phyloP scores from a whole-genome alignment of 108 stramenopile genomes.

The Poteriospumella lacustris region DNA sequence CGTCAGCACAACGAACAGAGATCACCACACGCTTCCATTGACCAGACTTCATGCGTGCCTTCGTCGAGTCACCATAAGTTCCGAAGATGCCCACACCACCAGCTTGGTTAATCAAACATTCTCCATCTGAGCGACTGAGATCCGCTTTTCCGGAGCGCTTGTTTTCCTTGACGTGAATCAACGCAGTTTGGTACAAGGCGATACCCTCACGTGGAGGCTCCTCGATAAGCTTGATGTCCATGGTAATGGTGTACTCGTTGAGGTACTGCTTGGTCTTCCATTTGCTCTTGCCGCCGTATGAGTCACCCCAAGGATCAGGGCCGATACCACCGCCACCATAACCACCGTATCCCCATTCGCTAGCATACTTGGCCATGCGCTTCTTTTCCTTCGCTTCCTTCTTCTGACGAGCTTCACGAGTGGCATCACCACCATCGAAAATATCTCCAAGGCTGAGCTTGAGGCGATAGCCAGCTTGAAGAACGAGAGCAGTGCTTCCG shows the following conservation, averaged over 20 bases:
- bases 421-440: slow-evolving; percentile 22
- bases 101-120: slow-evolving; percentile 33
- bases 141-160: slow-evolving; percentile 30
- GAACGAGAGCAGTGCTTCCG: slow-evolving; percentile 32
- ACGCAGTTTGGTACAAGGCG: slow-evolving; percentile 33
- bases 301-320: background rate
- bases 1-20: slow-evolving; percentile 13
- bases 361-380: slow-evolving; percentile 1
- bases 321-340: slow-evolving; percentile 17
- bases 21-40: slow-evolving; percentile 32
- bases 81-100: slow-evolving; percentile 39
- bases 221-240: slow-evolving; percentile 33
- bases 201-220: slow-evolving; percentile 28
- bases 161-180: slow-evolving; percentile 35
- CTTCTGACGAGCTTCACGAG: background rate
- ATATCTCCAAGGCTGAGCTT: slow-evolving; percentile 33
- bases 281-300: background rate
- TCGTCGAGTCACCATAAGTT: slow-evolving; percentile 33
- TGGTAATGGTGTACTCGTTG: slow-evolving; percentile 40
- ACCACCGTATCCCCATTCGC: slow-evolving; percentile 11
- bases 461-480: slow-evolving; percentile 25
- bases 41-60: slow-evolving; percentile 17
- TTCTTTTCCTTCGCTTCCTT: slow-evolving; percentile 28
- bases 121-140: slow-evolving; percentile 39
- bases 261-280: slow-evolving; percentile 33